A percentile compares a stretch with the other conserved stretches of the same genome.
phyloP scores from a whole-genome alignment of 805 yeast species.

The Metschnikowia aberdeeniae region DNA sequence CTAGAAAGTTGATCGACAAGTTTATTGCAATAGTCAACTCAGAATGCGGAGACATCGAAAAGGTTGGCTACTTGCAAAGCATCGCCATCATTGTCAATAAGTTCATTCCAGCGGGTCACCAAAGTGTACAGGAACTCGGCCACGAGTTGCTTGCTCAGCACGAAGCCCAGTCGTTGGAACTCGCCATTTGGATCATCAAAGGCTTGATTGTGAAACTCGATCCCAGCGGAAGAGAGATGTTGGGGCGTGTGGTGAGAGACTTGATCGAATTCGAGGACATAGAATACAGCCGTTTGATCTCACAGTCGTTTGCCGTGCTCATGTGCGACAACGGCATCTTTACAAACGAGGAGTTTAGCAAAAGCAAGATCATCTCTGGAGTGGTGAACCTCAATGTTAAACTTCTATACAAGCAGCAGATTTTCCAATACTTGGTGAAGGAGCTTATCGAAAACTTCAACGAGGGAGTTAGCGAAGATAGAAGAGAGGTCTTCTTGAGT shows the following conservation, averaged over 20 bases:
- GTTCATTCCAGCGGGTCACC: constrained; percentile 18
- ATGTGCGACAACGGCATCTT: constrained; percentile 65
- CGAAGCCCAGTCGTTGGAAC: constrained; percentile 40
- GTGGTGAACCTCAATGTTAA: constrained; percentile 56
- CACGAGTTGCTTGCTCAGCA: constrained; percentile 1
- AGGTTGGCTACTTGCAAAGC: constrained; percentile 48
- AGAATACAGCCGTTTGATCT: constrained; percentile 21
- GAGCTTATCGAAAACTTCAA: constrained; percentile 46
- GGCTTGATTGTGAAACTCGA: constrained; percentile 63
- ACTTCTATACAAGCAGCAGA: constrained; percentile 73
- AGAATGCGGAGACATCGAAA: constrained; percentile 3
- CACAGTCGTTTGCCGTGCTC: constrained; percentile 59
- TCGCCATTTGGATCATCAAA: constrained; percentile 66
- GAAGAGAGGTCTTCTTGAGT: constrained; percentile 52
- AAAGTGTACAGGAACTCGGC: constrained; percentile 4
- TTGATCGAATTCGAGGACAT: constrained; percentile 31
- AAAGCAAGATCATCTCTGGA: constrained; percentile 35
- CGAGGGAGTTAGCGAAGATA: constrained; percentile 11
- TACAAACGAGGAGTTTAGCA: constrained; percentile 35
- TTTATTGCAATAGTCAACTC: constrained; percentile 33
- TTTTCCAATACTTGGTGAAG: constrained; percentile 61
- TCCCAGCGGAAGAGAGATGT: constrained; percentile 22
- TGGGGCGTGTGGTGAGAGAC: constrained; percentile 19
- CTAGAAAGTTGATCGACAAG: constrained; percentile 12
- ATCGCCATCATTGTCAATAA: constrained; percentile 53